Percentiles rank a stretch among this genome's conserved stretches.
These are phyloP conservation scores for Ophiostoma piceae DNA, from an alignment of 2,329 filamentous ascomycete species.

Conservation along the genomic window DNA sequence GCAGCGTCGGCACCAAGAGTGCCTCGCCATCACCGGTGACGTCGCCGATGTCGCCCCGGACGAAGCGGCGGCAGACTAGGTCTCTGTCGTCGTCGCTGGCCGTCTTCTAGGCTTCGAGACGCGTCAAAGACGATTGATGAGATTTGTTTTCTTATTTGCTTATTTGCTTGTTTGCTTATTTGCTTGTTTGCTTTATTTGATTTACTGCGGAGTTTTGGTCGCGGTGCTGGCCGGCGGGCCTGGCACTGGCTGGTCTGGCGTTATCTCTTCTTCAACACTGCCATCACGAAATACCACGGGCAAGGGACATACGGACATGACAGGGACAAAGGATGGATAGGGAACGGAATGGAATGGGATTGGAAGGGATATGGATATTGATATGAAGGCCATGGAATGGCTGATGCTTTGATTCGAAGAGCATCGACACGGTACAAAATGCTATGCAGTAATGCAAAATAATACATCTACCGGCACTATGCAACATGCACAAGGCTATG, in stretches of 20 bases:
- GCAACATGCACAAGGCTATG: background rate
- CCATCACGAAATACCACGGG: slow-evolving; percentile 6
- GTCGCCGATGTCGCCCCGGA: slow-evolving; percentile 32
- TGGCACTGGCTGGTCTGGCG: background rate
- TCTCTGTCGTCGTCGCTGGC: slow-evolving; percentile 25
- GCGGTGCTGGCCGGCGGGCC: no score
- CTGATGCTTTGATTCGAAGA: background rate
- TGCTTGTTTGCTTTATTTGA: background rate
- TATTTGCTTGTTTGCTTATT: background rate
- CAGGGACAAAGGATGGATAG: background rate
- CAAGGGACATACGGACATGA: background rate
- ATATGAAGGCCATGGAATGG: background rate
- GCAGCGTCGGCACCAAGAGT: background rate
- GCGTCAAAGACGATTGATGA: no score
- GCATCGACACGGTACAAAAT: background rate
- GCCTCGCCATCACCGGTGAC: slow-evolving; percentile 20
- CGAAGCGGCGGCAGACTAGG: slow-evolving; percentile 33
- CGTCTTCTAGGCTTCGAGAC: slow-evolving; percentile 20
- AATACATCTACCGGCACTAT: background rate
- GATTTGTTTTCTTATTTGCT: background rate
- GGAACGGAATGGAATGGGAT: background rate
- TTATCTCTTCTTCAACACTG: slow-evolving; percentile 3
- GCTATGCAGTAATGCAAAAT: background rate
- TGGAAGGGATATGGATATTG: background rate
- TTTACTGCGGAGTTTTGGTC: slow-evolving; percentile 1